Base-by-base conservation (phyloP, 208 protist species). In the Leishmania arabica region DNA sequence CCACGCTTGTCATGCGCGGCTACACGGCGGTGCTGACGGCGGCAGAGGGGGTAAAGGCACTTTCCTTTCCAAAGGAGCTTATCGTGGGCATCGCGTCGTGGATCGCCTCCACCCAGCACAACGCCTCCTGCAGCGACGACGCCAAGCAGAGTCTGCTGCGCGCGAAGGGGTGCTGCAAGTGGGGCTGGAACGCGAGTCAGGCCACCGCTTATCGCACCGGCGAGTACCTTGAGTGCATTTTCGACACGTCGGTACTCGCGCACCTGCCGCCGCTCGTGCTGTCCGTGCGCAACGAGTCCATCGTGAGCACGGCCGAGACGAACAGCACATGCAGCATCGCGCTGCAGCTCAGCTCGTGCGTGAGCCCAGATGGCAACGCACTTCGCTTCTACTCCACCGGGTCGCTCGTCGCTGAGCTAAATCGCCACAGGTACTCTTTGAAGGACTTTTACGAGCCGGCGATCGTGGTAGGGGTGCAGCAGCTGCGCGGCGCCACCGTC, bases 51-150 rank as follows among this genome's bases (percentile, higher is more conserved):
- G 85, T 86, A 2, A 78, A 84, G 2, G 31, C 54, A 17, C 19
- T 95, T n/a, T 37, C 84, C 1, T 76, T 96, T 27, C 92, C 92
- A 0, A 72, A 60, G n/a, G 89, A 94, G 81, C 76, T 94, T 13
- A 93, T 96, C 42, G 73, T 79, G 21, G 42, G 62, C 37, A 75
- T 95, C 9, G 71, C 75, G 19, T 77, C 86, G 51, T 95, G 92
- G 90, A 78, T 93, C 4, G 77, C 78, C 0, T 51, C 1, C 6
- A 9, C 15, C 1, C 8, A n/a, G 27, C 65, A 77, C 53, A 74
- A 11, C 27, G 34, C 31, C 3, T 62, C 45, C 1, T 60, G 69
- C 54, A 64, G n/a, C 21, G 77, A 45, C 66, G 31, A 51, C 31
- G 72, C 74, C 2, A 31, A 56, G 1, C 13, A 82, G 19, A 80